These are phyloP conservation scores for Ulota crispa DNA, from an alignment of 225 moss, liverwort and hornwort species.

Conservation along the genomic window DNA sequence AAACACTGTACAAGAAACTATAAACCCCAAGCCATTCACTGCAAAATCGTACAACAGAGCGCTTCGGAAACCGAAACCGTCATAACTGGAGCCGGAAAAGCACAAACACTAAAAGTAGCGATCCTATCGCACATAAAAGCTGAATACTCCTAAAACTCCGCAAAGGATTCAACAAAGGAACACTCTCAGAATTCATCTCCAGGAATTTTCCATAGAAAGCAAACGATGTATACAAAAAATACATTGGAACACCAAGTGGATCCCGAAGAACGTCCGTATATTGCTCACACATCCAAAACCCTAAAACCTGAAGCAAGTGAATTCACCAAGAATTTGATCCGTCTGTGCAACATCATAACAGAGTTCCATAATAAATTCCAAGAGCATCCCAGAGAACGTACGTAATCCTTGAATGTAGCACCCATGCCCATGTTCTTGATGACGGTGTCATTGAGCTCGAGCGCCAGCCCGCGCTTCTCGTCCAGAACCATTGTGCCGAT, in stretches of 20 bases:
- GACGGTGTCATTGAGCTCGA: slow-evolving; percentile 78
- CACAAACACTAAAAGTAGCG: background rate
- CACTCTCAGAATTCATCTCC: background rate
- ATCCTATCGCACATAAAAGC: background rate
- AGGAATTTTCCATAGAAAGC: background rate
- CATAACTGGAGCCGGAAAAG: background rate
- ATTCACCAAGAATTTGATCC: background rate
- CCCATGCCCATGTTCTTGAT: slow-evolving; percentile 82
- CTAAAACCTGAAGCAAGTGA: slow-evolving; percentile 17
- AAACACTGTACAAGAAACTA: background rate
- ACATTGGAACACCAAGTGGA: too few relatives aligned
- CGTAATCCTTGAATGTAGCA: slow-evolving; percentile 90
- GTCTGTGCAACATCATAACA: background rate
- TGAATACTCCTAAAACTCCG: background rate
- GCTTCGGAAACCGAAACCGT: background rate
- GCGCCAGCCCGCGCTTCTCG: slow-evolving; percentile 62
- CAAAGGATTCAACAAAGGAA: background rate
- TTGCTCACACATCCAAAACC: slow-evolving; percentile 3
- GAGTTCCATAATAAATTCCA: background rate
- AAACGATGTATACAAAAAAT: background rate
- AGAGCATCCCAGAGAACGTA: slow-evolving; percentile 24
- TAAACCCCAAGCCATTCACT: background rate
- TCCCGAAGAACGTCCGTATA: background rate
- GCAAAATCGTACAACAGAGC: background rate
- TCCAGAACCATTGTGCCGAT: slow-evolving; percentile 32